Evolutionary conservation across 2,329 filamentous ascomycete species (phyloP).

Genomic region (Diaporthe australafricana): DNA sequence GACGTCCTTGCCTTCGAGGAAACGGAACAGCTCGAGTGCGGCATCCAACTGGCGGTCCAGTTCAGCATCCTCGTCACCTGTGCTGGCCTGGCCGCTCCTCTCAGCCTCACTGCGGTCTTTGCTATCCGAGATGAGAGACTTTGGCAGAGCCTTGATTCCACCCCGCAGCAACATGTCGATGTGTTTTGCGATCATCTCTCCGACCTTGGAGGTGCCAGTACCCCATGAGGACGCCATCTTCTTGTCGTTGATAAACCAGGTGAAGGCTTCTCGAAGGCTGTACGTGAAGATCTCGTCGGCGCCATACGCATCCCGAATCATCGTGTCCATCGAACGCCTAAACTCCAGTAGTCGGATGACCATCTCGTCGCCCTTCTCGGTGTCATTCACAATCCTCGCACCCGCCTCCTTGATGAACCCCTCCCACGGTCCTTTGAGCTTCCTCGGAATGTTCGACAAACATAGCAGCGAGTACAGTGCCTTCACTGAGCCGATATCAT

Average conservation of each 20-base stretch:
- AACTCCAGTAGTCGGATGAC: conserved; percentile 84
- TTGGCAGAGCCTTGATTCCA: conserved; percentile 85
- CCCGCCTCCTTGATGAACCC: conserved; percentile 84
- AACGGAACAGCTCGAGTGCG: conserved; percentile 93
- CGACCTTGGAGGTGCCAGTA: conserved; percentile 90
- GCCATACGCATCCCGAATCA: conserved; percentile 81
- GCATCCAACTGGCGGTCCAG: conserved; percentile 93
- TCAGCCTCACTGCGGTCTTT: conserved; percentile 69
- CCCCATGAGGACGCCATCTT: conserved; percentile 78
- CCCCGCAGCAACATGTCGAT: conserved; percentile 90
- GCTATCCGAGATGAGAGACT: conserved; percentile 71
- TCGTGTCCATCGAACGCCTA: conserved; percentile 81
- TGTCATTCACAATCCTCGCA: conserved; percentile 82
- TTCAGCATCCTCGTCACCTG: conserved; percentile 90
- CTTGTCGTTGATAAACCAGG: conserved; percentile 91
- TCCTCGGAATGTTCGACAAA: conserved; percentile 76
- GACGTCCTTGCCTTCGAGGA: conserved; percentile 96
- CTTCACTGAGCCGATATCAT: conserved; percentile 77
- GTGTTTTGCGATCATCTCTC: conserved; percentile 98
- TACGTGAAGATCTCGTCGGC: conserved; percentile 82
- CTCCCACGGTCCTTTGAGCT: conserved; percentile 79
- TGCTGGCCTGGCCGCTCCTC: conserved; percentile 72
- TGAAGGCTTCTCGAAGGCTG: conserved; percentile 85
- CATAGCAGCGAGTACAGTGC: conserved; percentile 83
- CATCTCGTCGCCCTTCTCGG: conserved; percentile 85